These are phyloP conservation scores for Xylaria sp. DNA, from an alignment of 2,329 filamentous ascomycete genomes.

Conservation along the genomic window DNA sequence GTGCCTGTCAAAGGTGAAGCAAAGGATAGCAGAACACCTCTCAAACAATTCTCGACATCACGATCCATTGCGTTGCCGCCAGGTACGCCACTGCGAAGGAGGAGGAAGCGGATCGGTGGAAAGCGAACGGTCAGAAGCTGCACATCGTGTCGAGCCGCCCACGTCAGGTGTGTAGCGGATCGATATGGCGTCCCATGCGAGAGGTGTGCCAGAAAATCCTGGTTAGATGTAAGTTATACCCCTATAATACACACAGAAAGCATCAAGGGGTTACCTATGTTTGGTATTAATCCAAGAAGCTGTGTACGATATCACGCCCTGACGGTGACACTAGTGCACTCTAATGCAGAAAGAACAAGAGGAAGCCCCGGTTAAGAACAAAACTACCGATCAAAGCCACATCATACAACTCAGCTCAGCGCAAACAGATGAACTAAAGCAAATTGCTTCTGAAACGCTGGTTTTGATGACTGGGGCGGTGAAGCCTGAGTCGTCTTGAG, in stretches of 20 bases:
- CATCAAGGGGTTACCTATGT: background rate
- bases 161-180: conserved; percentile 39
- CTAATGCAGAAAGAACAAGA: conserved; percentile 28
- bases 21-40: conserved; percentile 17
- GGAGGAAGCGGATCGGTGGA: conserved; percentile 28
- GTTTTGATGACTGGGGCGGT: background rate
- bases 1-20: background rate
- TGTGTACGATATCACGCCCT: conserved; percentile 11
- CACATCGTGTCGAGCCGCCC: conserved; percentile 35
- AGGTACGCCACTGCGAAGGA: conserved; percentile 12
- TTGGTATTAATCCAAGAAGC: background rate
- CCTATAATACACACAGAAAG: background rate
- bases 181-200: conserved; percentile 38
- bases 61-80: background rate
- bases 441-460: conserved; percentile 22
- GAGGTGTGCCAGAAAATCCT: conserved; percentile 38
- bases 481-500: background rate
- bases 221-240: conserved; percentile 31
- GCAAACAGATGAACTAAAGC: conserved; percentile 10
- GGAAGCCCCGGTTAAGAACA: background rate
- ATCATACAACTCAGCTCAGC: background rate
- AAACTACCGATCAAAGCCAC: background rate
- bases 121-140: conserved; percentile 37
- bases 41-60: conserved; percentile 1
- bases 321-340: conserved; percentile 25